Conservation (phyloP, 2,329 filamentous ascomycete genomes). For the Setomelanomma holmii region DNA sequence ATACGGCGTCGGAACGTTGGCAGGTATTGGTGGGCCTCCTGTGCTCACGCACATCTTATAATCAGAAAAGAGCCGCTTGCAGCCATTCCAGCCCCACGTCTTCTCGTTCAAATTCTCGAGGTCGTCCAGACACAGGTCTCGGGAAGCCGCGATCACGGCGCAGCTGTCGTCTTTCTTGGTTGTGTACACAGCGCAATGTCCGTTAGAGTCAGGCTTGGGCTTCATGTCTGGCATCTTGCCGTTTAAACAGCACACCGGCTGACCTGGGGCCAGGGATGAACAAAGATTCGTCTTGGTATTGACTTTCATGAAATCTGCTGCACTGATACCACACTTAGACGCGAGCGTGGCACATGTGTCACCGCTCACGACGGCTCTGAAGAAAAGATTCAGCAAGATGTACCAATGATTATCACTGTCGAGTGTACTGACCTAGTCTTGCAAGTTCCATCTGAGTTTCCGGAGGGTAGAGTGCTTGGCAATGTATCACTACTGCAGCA, state of each 20-base stretch:
- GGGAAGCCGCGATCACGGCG: slow-evolving; percentile 8
- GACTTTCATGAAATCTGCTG: slow-evolving; percentile 12
- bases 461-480: slow-evolving; percentile 8
- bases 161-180: slow-evolving; percentile 13
- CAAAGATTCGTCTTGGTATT: slow-evolving; percentile 9
- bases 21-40: slow-evolving; percentile 17
- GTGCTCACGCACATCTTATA: slow-evolving; percentile 16
- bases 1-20: slow-evolving; percentile 45
- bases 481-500: slow-evolving; percentile 9
- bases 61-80: slow-evolving; percentile 10
- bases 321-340: slow-evolving; percentile 14
- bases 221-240: slow-evolving; percentile 12
- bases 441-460: slow-evolving; percentile 12
- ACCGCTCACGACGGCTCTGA: no score
- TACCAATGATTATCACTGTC: no score
- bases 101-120: slow-evolving; percentile 17
- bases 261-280: neutral
- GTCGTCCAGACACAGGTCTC: slow-evolving; percentile 1
- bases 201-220: slow-evolving; percentile 11
- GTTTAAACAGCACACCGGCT: slow-evolving; percentile 12
- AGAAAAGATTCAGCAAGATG: no score
- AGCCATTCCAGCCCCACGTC: slow-evolving; percentile 24
- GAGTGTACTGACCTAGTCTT: slow-evolving; percentile 6
- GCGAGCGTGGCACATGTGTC: slow-evolving; percentile 11
- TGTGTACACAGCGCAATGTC: slow-evolving; percentile 9